Evolutionary conservation across 345 rosid genomes (phyloP).

Genomic region (Punica granatum): DNA sequence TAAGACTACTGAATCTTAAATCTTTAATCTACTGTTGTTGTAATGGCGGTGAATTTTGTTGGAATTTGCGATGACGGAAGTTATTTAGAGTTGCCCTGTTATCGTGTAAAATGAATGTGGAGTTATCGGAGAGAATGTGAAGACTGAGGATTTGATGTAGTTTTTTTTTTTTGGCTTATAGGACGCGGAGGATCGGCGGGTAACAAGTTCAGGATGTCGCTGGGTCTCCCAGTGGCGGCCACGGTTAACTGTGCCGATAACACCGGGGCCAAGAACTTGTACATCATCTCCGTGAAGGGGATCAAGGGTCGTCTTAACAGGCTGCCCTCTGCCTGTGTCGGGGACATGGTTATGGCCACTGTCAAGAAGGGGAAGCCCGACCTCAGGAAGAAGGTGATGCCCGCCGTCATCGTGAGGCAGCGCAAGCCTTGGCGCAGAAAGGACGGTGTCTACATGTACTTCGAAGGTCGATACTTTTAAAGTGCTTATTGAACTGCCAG

Average conservation of each 20-base stretch:
- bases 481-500: background rate
- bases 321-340: constrained; percentile 86
- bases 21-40: background rate
- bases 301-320: constrained; percentile 90
- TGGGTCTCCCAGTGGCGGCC: constrained; percentile 76
- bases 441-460: constrained; percentile 98
- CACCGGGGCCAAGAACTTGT: constrained; percentile 78
- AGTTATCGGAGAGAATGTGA: background rate
- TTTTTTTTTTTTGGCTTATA: constrained; percentile 7
- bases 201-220: constrained; percentile 77
- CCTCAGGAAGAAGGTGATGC: constrained; percentile 90
- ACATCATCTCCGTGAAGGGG: constrained; percentile 93
- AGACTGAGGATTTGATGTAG: background rate
- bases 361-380: constrained; percentile 97
- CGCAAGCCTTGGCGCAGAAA: constrained; percentile 98
- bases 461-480: constrained; percentile 48
- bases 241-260: constrained; percentile 73
- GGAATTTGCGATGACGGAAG: background rate
- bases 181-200: constrained; percentile 71
- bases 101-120: background rate
- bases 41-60: no score
- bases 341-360: constrained; percentile 98
- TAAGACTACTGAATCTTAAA: background rate
- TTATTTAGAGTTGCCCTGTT: background rate
- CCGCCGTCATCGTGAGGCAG: constrained; percentile 91